phyloP scores from a whole-genome alignment of 768 basidiomycete species.

The Russula earlei region DNA sequence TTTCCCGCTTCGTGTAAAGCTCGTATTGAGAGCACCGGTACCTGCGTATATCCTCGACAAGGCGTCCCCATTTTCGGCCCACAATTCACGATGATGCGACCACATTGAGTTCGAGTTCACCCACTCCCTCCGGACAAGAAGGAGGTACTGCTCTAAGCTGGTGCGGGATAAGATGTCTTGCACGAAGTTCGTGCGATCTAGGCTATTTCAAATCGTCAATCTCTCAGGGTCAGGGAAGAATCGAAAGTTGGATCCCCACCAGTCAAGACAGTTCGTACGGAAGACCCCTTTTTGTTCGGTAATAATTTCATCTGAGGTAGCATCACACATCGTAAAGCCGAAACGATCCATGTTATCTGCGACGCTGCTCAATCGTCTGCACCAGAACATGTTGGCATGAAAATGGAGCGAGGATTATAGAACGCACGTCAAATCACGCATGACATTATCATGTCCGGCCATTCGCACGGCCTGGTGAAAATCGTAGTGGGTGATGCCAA shows the following conservation, averaged over 20 bases:
- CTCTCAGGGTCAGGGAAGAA: neutral
- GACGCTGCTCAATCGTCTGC: conserved; percentile 52
- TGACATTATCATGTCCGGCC: conserved; percentile 81
- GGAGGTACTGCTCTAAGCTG: conserved; percentile 74
- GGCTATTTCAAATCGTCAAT: conserved; percentile 34
- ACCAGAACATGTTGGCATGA: neutral
- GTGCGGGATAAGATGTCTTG: conserved; percentile 88
- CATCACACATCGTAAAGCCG: conserved; percentile 78
- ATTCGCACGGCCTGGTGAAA: conserved; percentile 79
- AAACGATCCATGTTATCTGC: conserved; percentile 62
- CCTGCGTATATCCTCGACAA: conserved; percentile 92
- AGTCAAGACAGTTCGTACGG: conserved; percentile 91
- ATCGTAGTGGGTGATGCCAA: conserved; percentile 84
- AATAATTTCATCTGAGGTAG: conserved; percentile 55
- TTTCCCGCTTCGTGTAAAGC: conserved; percentile 91
- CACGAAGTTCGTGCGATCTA: conserved; percentile 96
- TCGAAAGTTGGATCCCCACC: conserved; percentile 35
- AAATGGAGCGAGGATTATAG: neutral
- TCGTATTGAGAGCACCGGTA: conserved; percentile 89
- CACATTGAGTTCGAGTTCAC: conserved; percentile 59
- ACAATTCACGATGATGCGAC: conserved; percentile 84
- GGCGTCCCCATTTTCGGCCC: conserved; percentile 96
- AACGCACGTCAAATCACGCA: conserved; percentile 58
- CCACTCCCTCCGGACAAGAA: conserved; percentile 73
- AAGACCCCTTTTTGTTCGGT: conserved; percentile 90